A percentile compares a stretch with the other conserved stretches of the same genome.
phyloP scores from a whole-genome alignment of 768 basidiomycete genomes.

The Leucogyrophana mollusca region DNA sequence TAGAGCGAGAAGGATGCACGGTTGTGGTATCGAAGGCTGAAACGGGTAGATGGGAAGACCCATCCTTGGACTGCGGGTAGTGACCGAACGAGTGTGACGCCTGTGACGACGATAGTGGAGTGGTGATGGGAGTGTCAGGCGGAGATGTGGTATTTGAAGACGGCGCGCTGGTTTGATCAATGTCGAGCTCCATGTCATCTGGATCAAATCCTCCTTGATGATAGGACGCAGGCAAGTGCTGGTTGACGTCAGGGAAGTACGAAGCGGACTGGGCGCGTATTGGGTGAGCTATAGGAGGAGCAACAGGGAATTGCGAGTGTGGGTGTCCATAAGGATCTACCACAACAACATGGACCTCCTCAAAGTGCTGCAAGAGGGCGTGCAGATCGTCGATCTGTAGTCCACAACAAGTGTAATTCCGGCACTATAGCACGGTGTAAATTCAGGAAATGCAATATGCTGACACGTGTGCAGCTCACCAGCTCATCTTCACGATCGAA shows the following conservation, averaged over 20 bases:
- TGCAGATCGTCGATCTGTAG: constrained; percentile 73
- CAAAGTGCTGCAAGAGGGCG: constrained; percentile 89
- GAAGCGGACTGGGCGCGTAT: constrained; percentile 31
- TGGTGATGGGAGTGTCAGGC: constrained; percentile 44
- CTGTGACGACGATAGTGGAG: constrained; percentile 38
- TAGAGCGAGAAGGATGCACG: constrained; percentile 48
- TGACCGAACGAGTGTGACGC: constrained; percentile 29
- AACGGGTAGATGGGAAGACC: constrained; percentile 32
- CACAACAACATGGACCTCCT: constrained; percentile 84
- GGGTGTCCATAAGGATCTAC: constrained; percentile 42
- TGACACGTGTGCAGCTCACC: constrained; percentile 37
- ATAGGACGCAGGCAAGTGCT: constrained; percentile 28
- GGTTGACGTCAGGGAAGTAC: constrained; percentile 24
- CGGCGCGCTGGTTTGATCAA: constrained; percentile 57
- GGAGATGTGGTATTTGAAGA: constrained; percentile 39
- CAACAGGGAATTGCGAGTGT: constrained; percentile 27
- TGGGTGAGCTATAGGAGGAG: constrained; percentile 29
- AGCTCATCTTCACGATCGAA: constrained; percentile 74
- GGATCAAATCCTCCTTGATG: constrained; percentile 54
- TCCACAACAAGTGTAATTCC: constrained; percentile 90
- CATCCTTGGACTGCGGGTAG: constrained; percentile 27
- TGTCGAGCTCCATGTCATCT: constrained; percentile 81
- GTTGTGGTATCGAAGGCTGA: constrained; percentile 53
- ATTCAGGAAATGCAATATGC: background rate
- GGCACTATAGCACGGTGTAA: constrained; percentile 46